Percentiles rank a stretch among this genome's conserved stretches.
Evolutionary conservation across 1,139 yeast species (phyloP).

Genomic region (Insectozyma bohioensis): DNA sequence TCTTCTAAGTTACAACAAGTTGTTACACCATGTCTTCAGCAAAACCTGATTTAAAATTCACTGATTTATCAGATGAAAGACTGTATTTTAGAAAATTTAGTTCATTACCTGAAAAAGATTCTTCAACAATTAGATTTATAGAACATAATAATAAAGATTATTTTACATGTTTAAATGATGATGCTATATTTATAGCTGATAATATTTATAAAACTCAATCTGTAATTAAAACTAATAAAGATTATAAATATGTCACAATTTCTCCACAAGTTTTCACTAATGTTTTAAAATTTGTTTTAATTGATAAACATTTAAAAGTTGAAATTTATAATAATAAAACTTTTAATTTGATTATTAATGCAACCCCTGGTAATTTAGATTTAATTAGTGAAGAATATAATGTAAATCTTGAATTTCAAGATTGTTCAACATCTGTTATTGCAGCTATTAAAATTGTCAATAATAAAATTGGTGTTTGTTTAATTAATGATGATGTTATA

Average conservation of each 20-base stretch:
- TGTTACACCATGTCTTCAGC: conserved; percentile 58
- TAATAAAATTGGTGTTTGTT: conserved; percentile 67
- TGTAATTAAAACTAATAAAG: conserved; percentile 61
- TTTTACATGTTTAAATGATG: conserved; percentile 72
- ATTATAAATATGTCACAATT: conserved; percentile 69
- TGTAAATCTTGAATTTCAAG: conserved; percentile 62
- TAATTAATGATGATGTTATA: conserved; percentile 72
- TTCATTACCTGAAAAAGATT: conserved; percentile 46
- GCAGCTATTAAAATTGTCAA: conserved; percentile 67
- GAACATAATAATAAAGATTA: conserved; percentile 72
- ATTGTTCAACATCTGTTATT: conserved; percentile 67
- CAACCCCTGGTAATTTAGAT: conserved; percentile 90
- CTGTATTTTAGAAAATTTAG: conserved; percentile 62
- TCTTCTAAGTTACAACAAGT: no score
- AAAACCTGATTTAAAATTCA: conserved; percentile 72
- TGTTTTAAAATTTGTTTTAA: conserved; percentile 63
- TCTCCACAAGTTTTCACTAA: conserved; percentile 70
- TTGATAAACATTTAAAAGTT: conserved; percentile 69
- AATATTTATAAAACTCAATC: conserved; percentile 78
- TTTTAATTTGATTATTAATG: conserved; percentile 62
- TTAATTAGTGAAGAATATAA: conserved; percentile 36
- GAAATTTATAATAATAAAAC: conserved; percentile 65
- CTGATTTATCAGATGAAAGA: conserved; percentile 62
- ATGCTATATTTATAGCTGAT: conserved; percentile 82
- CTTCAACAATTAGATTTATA: conserved; percentile 59